Evolutionary conservation across 768 basidiomycete species (phyloP).

Genomic region (Hericium rajendrae): DNA sequence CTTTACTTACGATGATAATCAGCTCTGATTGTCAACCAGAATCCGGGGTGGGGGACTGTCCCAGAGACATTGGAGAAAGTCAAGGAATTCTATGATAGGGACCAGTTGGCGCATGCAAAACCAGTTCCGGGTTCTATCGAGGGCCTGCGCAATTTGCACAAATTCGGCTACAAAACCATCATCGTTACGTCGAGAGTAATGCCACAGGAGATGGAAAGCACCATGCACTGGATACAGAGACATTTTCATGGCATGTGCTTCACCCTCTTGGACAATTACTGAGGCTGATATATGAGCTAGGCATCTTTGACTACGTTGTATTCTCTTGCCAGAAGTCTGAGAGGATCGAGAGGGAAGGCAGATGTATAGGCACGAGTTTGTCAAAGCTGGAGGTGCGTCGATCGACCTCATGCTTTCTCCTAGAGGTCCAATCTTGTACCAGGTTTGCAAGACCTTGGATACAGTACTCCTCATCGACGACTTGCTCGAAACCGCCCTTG

Average conservation of each 20-base stretch:
- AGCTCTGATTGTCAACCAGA: neutral
- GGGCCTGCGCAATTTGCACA: slow-evolving; percentile 1
- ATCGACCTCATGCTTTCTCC: neutral
- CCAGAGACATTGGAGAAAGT: slow-evolving; percentile 6
- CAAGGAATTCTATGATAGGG: slow-evolving; percentile 9
- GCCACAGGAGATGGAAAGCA: slow-evolving; percentile 5
- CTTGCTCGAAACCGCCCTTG: slow-evolving; percentile 8
- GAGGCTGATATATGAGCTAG: neutral
- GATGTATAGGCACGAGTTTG: slow-evolving; percentile 5
- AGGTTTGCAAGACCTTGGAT: slow-evolving; percentile 3
- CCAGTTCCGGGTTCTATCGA: slow-evolving; percentile 7
- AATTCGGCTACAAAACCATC: slow-evolving; percentile 2
- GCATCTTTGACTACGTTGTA: slow-evolving; percentile 3
- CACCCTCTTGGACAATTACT: neutral
- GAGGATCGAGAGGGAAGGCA: neutral
- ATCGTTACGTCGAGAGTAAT: slow-evolving; percentile 9
- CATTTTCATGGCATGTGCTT: slow-evolving; percentile 6
- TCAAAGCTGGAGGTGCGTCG: slow-evolving; percentile 6
- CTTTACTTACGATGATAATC: neutral
- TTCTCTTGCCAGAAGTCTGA: slow-evolving; percentile 6
- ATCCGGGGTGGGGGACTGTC: slow-evolving; percentile 12
- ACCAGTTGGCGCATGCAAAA: slow-evolving; percentile 6
- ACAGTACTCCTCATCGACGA: slow-evolving; percentile 9
- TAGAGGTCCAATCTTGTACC: neutral
- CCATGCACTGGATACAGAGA: slow-evolving; percentile 5